Conservation (phyloP, 495 filamentous ascomycete species). For the Cercophora scortea region DNA sequence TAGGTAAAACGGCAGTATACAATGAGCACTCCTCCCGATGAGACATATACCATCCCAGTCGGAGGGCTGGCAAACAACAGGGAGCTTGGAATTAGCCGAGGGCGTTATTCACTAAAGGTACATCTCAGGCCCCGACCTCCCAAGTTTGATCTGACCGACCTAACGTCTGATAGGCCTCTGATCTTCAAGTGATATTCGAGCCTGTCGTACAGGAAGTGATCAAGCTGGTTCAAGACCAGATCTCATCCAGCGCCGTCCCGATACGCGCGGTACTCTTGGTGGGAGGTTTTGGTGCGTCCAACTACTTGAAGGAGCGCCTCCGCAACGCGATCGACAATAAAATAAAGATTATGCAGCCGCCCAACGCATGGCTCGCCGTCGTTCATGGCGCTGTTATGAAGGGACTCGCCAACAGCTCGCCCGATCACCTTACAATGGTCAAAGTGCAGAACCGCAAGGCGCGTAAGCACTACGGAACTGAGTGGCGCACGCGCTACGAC, state of each 20-base stretch:
- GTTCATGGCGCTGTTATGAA: constrained; percentile 37
- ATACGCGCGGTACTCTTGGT: constrained; percentile 57
- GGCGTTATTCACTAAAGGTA: constrained; percentile 19
- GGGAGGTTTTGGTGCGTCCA: constrained; percentile 62
- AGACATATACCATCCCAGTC: constrained; percentile 27
- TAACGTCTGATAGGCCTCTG: constrained; percentile 16
- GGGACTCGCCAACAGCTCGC: constrained; percentile 29
- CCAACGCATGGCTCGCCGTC: constrained; percentile 49
- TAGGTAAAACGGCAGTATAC: constrained; percentile 25
- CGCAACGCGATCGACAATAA: constrained; percentile 22
- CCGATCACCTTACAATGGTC: constrained; percentile 32
- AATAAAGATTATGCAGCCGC: constrained; percentile 52
- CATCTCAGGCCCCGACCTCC: not conserved
- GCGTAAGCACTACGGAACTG: constrained; percentile 43
- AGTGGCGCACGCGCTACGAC: constrained; percentile 22
- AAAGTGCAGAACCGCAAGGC: constrained; percentile 36
- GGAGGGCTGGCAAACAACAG: constrained; percentile 21
- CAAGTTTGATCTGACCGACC: not conserved
- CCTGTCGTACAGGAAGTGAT: constrained; percentile 51
- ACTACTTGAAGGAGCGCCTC: constrained; percentile 55
- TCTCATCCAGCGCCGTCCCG: constrained; percentile 32
- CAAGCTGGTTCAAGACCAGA: constrained; percentile 52
- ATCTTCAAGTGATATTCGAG: constrained; percentile 48
- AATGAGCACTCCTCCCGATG: constrained; percentile 11
- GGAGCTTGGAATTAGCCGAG: constrained; percentile 19